Evolutionary conservation across 1,284 basidiomycete genomes (phyloP), one percentile per base, ranked within the genome.

Genomic region (Sphaerobolus stellatus): DNA sequence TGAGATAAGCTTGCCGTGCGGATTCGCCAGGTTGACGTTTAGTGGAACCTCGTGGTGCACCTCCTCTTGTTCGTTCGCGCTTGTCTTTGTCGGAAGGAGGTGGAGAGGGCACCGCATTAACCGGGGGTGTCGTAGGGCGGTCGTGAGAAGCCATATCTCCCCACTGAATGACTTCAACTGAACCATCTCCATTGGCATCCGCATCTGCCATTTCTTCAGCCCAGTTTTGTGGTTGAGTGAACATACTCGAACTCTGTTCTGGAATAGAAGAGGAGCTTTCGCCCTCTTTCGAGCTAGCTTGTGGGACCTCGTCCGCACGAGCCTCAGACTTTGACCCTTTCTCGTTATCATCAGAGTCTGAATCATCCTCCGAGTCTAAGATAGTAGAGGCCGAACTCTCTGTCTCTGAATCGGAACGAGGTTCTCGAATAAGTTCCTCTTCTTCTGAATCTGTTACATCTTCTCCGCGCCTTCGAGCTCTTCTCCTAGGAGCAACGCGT

Each of bases 201-300:
- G 90, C 84, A 49, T 85, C 84, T n/a, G 81, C 77, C n/a, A 90
- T 86, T 81, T 90, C 86, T 65, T 92, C 88, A 7, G 87, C 86
- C 90, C 90, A 92, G 63, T 82, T 80, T 16, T 55, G 46, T 7
- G 58, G 30, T 20, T 38, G n/a, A 33, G 57, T 50, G 22, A 36
- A 45, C n/a, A 45, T 48, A 13, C n/a, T n/a, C 24, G 50, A 22
- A 16, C 20, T 41, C 24, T 20, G 13, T 24, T 31, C n/a, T 8
- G 7, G 40, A 8, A 24, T 18, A 24, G 40, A 11, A 36, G 33
- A 43, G 7, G 40, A 24, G 25, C 40, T 43, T 9, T n/a, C 7
- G 25, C 18, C 18, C 40, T 43, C 40, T 8, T 43, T n/a, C 18
- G 40, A 18, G 18, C 18, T 18, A 20, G 40, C 18, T 24, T 43